Evolutionary conservation across 768 basidiomycete species (phyloP).

Genomic region (Lactarius deliciosus): DNA sequence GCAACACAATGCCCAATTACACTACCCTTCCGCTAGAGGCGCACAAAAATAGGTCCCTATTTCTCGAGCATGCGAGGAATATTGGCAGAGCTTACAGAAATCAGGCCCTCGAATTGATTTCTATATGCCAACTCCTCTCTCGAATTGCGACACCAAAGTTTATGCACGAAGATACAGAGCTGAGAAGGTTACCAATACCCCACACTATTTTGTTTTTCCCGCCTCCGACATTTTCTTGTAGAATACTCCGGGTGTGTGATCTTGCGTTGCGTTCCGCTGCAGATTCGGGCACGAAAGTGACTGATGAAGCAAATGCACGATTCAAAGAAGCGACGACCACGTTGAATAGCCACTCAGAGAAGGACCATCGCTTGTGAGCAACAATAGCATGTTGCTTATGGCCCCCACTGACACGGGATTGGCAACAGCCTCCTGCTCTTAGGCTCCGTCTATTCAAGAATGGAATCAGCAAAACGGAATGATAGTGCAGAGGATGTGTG

Average conservation of each 20-base stretch:
- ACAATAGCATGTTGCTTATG: background rate
- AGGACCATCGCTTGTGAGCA: background rate
- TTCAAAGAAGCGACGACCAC: background rate
- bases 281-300: background rate
- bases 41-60: too few relatives aligned
- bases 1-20: too few relatives aligned
- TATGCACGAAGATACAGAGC: too few relatives aligned
- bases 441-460: background rate
- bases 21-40: too few relatives aligned
- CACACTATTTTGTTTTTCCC: too few relatives aligned
- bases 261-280: background rate
- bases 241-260: background rate
- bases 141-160: too few relatives aligned
- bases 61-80: too few relatives aligned
- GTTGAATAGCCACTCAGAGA: background rate
- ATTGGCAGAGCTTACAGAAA: too few relatives aligned
- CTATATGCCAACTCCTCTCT: too few relatives aligned
- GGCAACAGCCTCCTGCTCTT: background rate
- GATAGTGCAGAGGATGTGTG: background rate
- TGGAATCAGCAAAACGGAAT: background rate
- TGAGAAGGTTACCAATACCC: too few relatives aligned
- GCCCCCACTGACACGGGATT: background rate
- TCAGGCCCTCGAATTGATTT: too few relatives aligned
- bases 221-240: background rate
- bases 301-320: background rate